phyloP scores from a whole-genome alignment of 176 grass and related monocot genomes.

The Aegilops sharonensis region DNA sequence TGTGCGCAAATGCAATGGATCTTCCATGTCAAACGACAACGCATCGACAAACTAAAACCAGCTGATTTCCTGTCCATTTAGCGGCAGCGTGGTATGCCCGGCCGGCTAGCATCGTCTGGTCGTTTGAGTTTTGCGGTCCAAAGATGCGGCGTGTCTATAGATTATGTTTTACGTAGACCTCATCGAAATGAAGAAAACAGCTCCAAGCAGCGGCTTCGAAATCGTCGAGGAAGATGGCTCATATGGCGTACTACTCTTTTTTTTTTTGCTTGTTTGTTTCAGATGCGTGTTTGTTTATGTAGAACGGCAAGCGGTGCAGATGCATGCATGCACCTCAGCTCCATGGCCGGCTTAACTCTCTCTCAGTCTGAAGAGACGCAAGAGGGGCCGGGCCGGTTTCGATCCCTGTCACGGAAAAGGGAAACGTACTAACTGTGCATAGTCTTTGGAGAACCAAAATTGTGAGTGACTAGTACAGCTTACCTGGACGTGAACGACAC shows the following conservation, averaged over 20 bases:
- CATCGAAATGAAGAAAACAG: neutral
- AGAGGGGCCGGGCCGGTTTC: too few relatives aligned
- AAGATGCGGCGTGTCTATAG: neutral
- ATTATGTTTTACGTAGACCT: neutral
- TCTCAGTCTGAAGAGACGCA: neutral
- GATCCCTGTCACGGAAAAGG: neutral
- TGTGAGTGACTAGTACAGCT: neutral
- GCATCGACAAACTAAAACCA: neutral
- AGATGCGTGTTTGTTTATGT: too few relatives aligned
- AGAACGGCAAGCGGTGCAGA: too few relatives aligned
- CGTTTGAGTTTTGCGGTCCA: neutral
- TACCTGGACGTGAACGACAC: neutral
- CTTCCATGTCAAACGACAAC: neutral
- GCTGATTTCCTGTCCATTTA: neutral
- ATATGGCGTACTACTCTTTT: neutral
- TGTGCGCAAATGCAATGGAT: conserved; percentile 11
- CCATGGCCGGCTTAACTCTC: neutral
- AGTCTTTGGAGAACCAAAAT: too few relatives aligned
- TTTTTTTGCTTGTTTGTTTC: too few relatives aligned
- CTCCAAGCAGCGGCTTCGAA: neutral
- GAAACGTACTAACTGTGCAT: neutral
- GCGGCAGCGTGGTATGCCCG: neutral
- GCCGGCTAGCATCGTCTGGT: too few relatives aligned
- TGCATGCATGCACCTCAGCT: too few relatives aligned
- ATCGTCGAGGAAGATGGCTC: neutral